phyloP scores from a whole-genome alignment of 129 eudicot genomes.

The Artemisia tridentata region DNA sequence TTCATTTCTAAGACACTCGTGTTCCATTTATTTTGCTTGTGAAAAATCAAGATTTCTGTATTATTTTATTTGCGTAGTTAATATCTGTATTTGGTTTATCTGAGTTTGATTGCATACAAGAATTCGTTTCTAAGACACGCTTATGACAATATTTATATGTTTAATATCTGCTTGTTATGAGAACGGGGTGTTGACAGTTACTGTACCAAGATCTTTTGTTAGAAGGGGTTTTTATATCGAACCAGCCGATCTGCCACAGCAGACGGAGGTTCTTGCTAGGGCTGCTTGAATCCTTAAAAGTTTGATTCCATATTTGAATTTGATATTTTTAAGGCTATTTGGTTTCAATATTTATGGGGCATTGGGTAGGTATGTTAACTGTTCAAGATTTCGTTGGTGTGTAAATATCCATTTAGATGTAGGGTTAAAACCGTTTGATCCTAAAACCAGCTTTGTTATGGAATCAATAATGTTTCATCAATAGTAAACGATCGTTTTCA shows the following conservation, averaged over 20 bases:
- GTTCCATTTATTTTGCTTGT: neutral
- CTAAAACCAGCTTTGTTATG: neutral
- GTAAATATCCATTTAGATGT: constrained; percentile 12
- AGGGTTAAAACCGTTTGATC: neutral
- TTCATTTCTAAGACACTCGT: neutral
- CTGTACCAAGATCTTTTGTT: constrained; percentile 65
- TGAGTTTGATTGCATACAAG: too few relatives aligned
- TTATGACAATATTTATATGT: too few relatives aligned
- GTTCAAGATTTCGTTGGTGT: constrained; percentile 11
- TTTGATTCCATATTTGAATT: constrained; percentile 11
- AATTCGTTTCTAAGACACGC: too few relatives aligned
- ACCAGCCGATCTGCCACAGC: constrained; percentile 52
- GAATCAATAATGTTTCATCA: too few relatives aligned
- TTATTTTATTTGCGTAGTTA: neutral
- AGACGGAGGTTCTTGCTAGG: constrained; percentile 54
- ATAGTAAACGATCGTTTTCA: neutral
- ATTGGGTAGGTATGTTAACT: constrained; percentile 5
- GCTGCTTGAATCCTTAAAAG: constrained; percentile 61
- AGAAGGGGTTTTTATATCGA: constrained; percentile 60
- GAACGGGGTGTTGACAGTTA: constrained; percentile 74
- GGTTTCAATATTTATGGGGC: constrained; percentile 10
- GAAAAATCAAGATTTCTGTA: neutral
- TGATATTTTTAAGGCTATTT: neutral
- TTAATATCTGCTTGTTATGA: constrained; percentile 75
- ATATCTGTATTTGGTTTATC: neutral